These are phyloP conservation scores for Teunomyces gatunensis DNA, from an alignment of 805 yeast species.

Conservation along the genomic window DNA sequence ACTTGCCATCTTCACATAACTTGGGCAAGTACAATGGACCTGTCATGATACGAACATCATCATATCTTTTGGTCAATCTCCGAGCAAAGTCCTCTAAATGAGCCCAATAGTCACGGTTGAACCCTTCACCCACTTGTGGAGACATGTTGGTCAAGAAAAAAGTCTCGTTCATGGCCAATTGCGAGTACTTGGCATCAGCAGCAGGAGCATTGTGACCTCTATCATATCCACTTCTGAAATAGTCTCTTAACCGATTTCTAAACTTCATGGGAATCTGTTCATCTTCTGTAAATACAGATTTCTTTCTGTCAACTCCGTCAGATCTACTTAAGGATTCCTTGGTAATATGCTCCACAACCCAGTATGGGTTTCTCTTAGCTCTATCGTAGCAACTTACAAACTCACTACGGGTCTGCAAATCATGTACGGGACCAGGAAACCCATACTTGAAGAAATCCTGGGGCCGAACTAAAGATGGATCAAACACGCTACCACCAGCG, in stretches of 20 bases:
- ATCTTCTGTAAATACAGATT: constrained; percentile 84
- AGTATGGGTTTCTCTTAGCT: constrained; percentile 78
- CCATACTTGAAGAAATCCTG: constrained; percentile 86
- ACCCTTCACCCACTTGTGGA: constrained; percentile 97
- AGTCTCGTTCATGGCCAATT: constrained; percentile 92
- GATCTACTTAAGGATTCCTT: constrained; percentile 56
- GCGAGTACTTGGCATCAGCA: constrained; percentile 90
- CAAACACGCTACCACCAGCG: constrained; percentile 14
- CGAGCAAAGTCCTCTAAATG: constrained; percentile 90
- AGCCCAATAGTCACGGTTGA: constrained; percentile 97
- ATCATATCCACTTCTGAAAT: constrained; percentile 93
- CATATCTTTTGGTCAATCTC: constrained; percentile 67
- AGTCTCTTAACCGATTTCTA: constrained; percentile 76
- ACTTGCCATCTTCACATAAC: constrained; percentile 77
- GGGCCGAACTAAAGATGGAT: constrained; percentile 56
- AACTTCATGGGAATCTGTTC: constrained; percentile 73
- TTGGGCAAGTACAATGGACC: constrained; percentile 92
- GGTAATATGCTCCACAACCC: constrained; percentile 89
- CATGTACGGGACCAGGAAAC: constrained; percentile 93
- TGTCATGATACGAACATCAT: constrained; percentile 80
- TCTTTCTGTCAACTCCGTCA: constrained; percentile 68
- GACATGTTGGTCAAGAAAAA: constrained; percentile 86
- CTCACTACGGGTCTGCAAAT: constrained; percentile 68
- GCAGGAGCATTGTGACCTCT: constrained; percentile 98
- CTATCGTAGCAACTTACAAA: constrained; percentile 87